Evolutionary conservation across 176 grass and related monocot species (phyloP).

Genomic region (Ampelocalamus luodianensis): DNA sequence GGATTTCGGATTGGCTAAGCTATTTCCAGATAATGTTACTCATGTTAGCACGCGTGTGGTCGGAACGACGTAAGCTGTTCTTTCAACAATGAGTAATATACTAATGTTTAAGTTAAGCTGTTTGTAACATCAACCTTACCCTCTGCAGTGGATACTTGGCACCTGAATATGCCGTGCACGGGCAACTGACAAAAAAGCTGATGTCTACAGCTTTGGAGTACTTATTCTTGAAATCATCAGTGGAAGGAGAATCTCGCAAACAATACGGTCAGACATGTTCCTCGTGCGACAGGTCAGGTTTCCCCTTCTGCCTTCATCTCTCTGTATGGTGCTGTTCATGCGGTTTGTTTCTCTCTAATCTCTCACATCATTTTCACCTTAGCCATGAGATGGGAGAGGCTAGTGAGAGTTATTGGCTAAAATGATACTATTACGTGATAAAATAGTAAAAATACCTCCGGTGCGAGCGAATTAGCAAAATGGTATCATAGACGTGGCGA

Average conservation of each 20-base stretch:
- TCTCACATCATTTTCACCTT: not conserved
- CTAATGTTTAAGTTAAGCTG: not conserved
- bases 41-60: conserved; percentile 60
- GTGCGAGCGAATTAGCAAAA: no score
- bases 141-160: conserved; percentile 55
- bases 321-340: not conserved
- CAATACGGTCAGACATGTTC: conserved; percentile 42
- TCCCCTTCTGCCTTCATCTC: not conserved
- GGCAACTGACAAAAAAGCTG: conserved; percentile 65
- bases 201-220: conserved; percentile 63
- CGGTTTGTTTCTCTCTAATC: not conserved
- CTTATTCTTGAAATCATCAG: conserved; percentile 55
- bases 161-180: conserved; percentile 56
- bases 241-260: conserved; percentile 49
- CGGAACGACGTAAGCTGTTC: conserved; percentile 49
- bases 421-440: no score
- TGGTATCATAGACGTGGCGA: no score
- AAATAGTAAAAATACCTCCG: no score
- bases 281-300: conserved; percentile 51
- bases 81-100: not conserved
- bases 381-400: not conserved
- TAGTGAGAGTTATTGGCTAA: no score
- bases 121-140: not conserved
- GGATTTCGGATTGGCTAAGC: conserved; percentile 63
- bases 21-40: conserved; percentile 53